Conservation (phyloP, 78 protist genomes). For the Creolimax fragrantissima region DNA sequence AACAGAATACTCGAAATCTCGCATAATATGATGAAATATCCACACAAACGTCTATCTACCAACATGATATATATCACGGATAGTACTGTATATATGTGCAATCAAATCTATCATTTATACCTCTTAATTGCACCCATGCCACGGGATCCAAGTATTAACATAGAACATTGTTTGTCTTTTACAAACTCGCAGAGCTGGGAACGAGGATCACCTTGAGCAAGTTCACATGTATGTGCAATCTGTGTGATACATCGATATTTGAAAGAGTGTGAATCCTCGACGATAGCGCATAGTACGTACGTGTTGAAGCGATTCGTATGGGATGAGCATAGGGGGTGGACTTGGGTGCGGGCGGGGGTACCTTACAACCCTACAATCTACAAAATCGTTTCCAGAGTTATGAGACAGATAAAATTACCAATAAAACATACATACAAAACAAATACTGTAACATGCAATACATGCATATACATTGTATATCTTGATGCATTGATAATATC, state of each 20-base stretch:
- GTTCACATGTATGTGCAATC: conserved; percentile 22
- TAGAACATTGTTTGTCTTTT: background rate
- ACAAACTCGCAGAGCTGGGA: background rate
- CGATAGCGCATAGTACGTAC: too few relatives aligned
- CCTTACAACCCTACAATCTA: too few relatives aligned
- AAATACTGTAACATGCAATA: too few relatives aligned
- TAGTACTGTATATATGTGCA: background rate
- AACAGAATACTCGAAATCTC: background rate
- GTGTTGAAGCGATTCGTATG: too few relatives aligned
- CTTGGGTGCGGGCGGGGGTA: too few relatives aligned
- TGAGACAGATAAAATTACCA: too few relatives aligned
- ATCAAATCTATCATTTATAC: background rate
- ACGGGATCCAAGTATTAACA: background rate
- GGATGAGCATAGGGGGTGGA: too few relatives aligned
- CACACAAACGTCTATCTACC: background rate
- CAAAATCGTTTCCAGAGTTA: too few relatives aligned
- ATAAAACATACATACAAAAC: too few relatives aligned
- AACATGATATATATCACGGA: background rate
- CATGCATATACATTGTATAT: too few relatives aligned
- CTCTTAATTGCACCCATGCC: conserved; percentile 20
- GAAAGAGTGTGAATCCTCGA: too few relatives aligned
- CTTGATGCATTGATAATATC: too few relatives aligned
- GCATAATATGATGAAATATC: background rate
- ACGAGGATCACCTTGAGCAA: conserved; percentile 12
- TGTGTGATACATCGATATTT: background rate